Evolutionary conservation across 441 rosid genomes (phyloP), one percentile per base, ranked within the genome.

Genomic region (Kokia cookei): DNA sequence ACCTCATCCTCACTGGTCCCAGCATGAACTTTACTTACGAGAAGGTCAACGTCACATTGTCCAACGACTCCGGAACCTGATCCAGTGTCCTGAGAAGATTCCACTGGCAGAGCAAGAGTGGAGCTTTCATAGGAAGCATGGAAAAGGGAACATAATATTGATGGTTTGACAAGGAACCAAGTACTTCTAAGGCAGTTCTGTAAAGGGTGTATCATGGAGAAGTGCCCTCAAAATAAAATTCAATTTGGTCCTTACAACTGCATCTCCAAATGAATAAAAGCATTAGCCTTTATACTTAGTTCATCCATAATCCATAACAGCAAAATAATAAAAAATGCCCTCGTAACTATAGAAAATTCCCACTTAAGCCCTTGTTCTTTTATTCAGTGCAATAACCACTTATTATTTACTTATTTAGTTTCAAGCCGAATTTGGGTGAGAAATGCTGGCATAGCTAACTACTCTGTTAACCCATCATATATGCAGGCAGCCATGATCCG

Each of bases 1-100:
- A 86, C 84, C 61, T 91, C 97, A 50, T 81, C 82, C 71, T 81
- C 84, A 22, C 83, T 82, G 40, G 77, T 81, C 61, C 86, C 86
- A 0, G 72, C 80, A 57, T 75, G 84, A 47, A 66, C 62, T 78
- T 79, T 82, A 29, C 82, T 83, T 60, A 85, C 48, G 2, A 89
- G 63, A 35, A 72, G 70, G 71, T 72, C 81, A 64, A 85, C 4
- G 42, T 77, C 80, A 58, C 78, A 64, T 72, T 73, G 81, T 47
- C 74, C 66, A 4, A 64, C 73, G 15, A 66, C 73, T 50, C 13
- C 74, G 13, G 12, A n/a, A 68, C 79, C 64, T 73, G 80, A 26
- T 32, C 69, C n/a, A 77, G 74, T 0, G 6, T 47, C 27, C 17
- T 53, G 75, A 69, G 83, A 78, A 72, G 73, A 67, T 60, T 68